Evolutionary conservation across 192 early-diverging fungal species (phyloP), one percentile per base, ranked within the genome.

Genomic region (Coemansia asiatica): DNA sequence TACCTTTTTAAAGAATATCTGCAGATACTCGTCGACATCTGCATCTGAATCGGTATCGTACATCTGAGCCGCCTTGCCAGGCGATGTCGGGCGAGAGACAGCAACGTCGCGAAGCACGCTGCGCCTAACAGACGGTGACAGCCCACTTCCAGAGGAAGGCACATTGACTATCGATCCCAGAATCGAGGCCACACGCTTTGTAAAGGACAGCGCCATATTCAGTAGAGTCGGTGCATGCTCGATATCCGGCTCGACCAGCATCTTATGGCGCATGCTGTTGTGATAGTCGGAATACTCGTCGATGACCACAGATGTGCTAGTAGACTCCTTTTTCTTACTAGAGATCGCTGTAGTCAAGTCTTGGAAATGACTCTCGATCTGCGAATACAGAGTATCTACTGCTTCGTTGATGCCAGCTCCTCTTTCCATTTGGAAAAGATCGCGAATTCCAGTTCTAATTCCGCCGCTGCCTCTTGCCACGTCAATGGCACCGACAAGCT

Each of bases 1-100:
- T 22, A 92, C 56, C 44, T 69, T 78, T 28, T 72, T 70, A 46
- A 84, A 84, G 49, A 84, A 84, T 15, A 63, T n/a, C 79, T 81
- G 89, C 89, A 71, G 86, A 60, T 49, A 94, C 85, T 83, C 82
- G 66, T 83, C 82, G 35, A 74, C 65, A 4, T 79, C 82, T 0
- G 60, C 55, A 6, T 68, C 69, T 27, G 63, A 56, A 25, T 79
- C 82, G 0, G 48, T 38, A 18, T 68, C 69, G 38, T 72, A 65
- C 9, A 59, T 22, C 10, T 51, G 25, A 0, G 60, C 56, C 23
- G 60, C 44, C n/a, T 68, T 67, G 53, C 67, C 29, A 16, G 67
- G 60, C 53, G 65, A 67, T 13, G 66, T 19, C 2, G 61, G 60
- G n/a, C 66, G 57, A 1, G 38, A 62, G 10, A 66, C 60, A 18